Evolutionary conservation across 768 basidiomycete genomes (phyloP).

Genomic region (Infundibulicybe gibba): DNA sequence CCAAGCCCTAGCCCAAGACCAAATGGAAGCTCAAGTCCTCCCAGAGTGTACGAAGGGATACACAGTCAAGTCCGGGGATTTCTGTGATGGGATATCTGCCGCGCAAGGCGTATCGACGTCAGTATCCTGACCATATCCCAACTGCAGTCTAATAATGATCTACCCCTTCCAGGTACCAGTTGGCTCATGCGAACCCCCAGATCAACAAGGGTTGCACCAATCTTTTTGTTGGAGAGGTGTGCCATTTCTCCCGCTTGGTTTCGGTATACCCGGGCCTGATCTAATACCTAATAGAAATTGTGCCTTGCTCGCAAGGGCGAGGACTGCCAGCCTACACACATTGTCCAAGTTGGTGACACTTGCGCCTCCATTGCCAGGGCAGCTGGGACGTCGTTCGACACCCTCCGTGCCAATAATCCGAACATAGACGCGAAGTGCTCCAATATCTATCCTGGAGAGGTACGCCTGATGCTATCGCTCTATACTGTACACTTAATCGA

Average conservation of each 20-base stretch:
- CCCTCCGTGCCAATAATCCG: constrained; percentile 60
- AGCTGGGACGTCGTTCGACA: constrained; percentile 38
- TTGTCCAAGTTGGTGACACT: constrained; percentile 42
- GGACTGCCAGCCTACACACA: constrained; percentile 39
- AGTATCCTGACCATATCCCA: constrained; percentile 8
- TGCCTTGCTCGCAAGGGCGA: constrained; percentile 68
- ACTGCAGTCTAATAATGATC: not conserved
- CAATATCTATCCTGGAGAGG: no score
- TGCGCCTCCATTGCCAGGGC: constrained; percentile 40
- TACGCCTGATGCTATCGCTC: no score
- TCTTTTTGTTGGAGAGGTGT: constrained; percentile 45
- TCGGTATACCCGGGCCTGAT: no score
- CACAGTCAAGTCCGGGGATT: constrained; percentile 47
- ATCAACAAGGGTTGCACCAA: constrained; percentile 56
- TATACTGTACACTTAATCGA: no score
- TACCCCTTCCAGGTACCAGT: constrained; percentile 43
- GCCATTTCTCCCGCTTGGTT: not conserved
- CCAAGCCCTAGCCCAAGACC: no score
- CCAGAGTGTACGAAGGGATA: constrained; percentile 44
- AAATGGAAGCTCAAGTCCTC: constrained; percentile 1
- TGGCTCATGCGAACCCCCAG: constrained; percentile 46
- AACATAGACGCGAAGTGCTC: no score
- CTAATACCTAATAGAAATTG: no score
- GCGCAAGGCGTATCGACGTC: constrained; percentile 45
- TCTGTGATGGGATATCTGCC: constrained; percentile 52